Evolutionary conservation across 2,329 filamentous ascomycete species (phyloP).

Genomic region (Chrysoporthe deuterocubensis): DNA sequence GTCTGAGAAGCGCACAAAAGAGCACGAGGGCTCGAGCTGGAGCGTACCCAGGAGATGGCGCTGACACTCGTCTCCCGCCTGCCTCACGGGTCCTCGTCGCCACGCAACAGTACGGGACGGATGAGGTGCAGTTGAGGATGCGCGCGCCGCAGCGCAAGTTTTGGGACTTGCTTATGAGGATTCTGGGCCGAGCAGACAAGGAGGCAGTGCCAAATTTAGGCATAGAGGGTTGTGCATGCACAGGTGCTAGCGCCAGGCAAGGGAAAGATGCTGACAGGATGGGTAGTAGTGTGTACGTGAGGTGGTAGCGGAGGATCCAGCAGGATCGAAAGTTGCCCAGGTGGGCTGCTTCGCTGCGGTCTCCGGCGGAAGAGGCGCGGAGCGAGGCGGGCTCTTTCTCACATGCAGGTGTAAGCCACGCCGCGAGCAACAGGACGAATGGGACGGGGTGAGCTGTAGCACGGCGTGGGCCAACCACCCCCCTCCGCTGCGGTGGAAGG

Average conservation of each 20-base stretch:
- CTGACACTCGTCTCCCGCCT: not conserved
- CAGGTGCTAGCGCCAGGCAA: slow-evolving; percentile 9
- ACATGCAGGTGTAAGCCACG: not conserved
- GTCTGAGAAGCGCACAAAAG: not conserved
- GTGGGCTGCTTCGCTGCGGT: not conserved
- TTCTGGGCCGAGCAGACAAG: not conserved
- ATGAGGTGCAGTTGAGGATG: not conserved
- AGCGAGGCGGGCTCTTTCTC: not conserved
- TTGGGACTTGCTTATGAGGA: slow-evolving; percentile 9
- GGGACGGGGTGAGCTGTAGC: not conserved
- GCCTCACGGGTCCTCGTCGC: not conserved
- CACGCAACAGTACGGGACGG: not conserved
- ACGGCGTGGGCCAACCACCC: not conserved
- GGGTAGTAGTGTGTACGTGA: slow-evolving; percentile 4
- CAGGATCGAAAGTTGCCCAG: slow-evolving; percentile 11
- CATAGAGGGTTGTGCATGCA: slow-evolving; percentile 1
- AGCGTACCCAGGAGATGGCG: not conserved
- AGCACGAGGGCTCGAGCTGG: not conserved
- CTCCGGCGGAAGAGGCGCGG: not conserved
- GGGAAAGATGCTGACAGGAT: slow-evolving; percentile 13
- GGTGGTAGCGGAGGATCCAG: slow-evolving; percentile 19
- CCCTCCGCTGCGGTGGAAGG: too few species aligned
- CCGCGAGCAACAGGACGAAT: not conserved
- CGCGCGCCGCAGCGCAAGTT: not conserved
- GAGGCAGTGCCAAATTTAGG: slow-evolving; percentile 17